Evolutionary conservation across 768 basidiomycete genomes (phyloP).

Genomic region (Trametes elegans): DNA sequence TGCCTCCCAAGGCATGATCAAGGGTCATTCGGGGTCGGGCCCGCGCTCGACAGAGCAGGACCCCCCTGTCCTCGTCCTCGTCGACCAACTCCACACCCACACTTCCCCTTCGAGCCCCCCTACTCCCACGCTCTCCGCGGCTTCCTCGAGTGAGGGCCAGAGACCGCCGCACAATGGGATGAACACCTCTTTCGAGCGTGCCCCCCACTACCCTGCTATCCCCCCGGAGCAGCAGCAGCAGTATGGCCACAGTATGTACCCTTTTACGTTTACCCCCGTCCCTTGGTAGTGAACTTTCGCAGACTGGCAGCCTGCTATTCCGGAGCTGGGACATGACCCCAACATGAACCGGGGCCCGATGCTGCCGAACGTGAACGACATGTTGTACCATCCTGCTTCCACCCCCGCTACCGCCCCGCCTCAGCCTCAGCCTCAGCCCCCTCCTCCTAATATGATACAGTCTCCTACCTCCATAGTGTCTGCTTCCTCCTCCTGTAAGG

Average conservation of each 20-base stretch:
- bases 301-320: slow-evolving; percentile 30
- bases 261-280: slow-evolving; percentile 17
- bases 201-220: slow-evolving; percentile 28
- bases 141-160: slow-evolving; percentile 37
- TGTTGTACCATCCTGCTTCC: slow-evolving; percentile 21
- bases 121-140: slow-evolving; percentile 47
- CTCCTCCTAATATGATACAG: slow-evolving; percentile 35
- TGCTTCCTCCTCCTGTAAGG: slow-evolving; percentile 59
- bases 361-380: slow-evolving; percentile 31
- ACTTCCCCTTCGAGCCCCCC: slow-evolving; percentile 40
- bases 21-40: slow-evolving; percentile 76
- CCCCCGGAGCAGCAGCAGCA: slow-evolving; percentile 25
- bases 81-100: slow-evolving; percentile 41
- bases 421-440: slow-evolving; percentile 19
- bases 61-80: slow-evolving; percentile 52
- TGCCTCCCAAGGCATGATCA: slow-evolving; percentile 85
- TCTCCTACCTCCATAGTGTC: slow-evolving; percentile 53
- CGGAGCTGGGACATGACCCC: slow-evolving; percentile 29
- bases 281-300: slow-evolving; percentile 27
- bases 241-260: slow-evolving; percentile 30
- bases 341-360: slow-evolving; percentile 22
- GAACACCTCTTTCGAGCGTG: slow-evolving; percentile 32
- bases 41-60: slow-evolving; percentile 57
- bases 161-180: slow-evolving; percentile 32
- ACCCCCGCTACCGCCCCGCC: slow-evolving; percentile 13